Conservation (phyloP, 2,329 filamentous ascomycete species). For the Cercospora sp. region DNA sequence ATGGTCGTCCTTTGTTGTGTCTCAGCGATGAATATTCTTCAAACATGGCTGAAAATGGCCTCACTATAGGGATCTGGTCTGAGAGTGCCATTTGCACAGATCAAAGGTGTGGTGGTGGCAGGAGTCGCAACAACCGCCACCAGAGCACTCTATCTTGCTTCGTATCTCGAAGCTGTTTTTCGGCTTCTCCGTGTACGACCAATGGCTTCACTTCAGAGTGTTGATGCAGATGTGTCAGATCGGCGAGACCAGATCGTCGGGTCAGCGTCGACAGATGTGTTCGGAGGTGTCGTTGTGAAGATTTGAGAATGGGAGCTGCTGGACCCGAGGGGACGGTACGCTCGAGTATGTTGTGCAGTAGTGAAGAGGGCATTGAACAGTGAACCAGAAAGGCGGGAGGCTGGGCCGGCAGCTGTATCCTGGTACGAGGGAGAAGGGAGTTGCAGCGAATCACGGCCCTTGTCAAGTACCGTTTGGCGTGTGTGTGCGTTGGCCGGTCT, state of each 20-base stretch:
- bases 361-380: background rate
- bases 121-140: background rate
- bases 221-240: background rate
- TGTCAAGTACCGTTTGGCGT: background rate
- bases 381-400: background rate
- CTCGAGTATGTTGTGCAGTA: background rate
- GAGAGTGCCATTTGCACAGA: conserved; percentile 13
- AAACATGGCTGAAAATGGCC: conserved; percentile 24
- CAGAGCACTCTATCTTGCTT: background rate
- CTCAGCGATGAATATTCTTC: conserved; percentile 16
- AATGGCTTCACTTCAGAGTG: background rate
- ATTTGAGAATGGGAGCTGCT: background rate
- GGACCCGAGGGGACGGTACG: background rate
- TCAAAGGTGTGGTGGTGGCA: background rate
- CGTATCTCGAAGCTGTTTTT: background rate
- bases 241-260: background rate
- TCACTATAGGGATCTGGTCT: conserved; percentile 27
- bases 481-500: background rate
- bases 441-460: background rate
- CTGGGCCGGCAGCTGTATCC: background rate
- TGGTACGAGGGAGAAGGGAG: background rate
- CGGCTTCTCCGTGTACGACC: background rate
- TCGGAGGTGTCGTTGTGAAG: background rate
- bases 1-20: conserved; percentile 24
- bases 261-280: background rate